Evolutionary conservation across 768 basidiomycete genomes (phyloP), one percentile per base, ranked within the genome.

Genomic region (Exidia glandulosa): DNA sequence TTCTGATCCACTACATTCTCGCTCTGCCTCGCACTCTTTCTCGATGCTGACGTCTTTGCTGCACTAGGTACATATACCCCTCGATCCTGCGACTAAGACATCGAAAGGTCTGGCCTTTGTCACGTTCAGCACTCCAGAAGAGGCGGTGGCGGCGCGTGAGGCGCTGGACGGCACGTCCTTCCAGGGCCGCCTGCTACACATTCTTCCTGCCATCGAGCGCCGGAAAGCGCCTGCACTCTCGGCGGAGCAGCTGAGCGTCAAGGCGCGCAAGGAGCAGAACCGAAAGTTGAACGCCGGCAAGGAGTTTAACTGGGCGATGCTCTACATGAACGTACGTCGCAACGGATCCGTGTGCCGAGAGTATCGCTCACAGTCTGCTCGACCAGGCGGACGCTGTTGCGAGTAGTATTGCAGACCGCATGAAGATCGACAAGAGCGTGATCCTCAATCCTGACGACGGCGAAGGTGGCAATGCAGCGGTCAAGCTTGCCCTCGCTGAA

Each of bases 401-500:
- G 0, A 86, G 90, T 1, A 94, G 92, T 1, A 82, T 98, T 30
- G 92, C 95, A 0, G 85, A 88, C 62, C 82, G 94, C 10, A 86
- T 98, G 81, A 87, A 82, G 60, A 81, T 98, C 45, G 73, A 85
- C 30, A 98, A 98, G 73, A 76, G 91, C 1, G 88, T 90, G 32
- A 88, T 99, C 27, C 78, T 98, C 59, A 90, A 91, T 68, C 85
- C 91, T 0, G 88, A 92, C 61, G 74, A 74, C 0, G 36, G 45
- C 2, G 48, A 33, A 19, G 64, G 65, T 19, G 68, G 66, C 5
- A 71, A 72, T 59, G 70, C 89, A 1, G 94, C 95, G 2, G 93
- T 97, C 60, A 96, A 94, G 70, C 84, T 98, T 37, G 95, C 96
- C 0, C 77, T 98, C 37, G 95, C 96, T 0, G 96, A 99, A 72